Evolutionary conservation across 2,329 filamentous ascomycete genomes (phyloP).

Genomic region (Dothideomycetes sp.): DNA sequence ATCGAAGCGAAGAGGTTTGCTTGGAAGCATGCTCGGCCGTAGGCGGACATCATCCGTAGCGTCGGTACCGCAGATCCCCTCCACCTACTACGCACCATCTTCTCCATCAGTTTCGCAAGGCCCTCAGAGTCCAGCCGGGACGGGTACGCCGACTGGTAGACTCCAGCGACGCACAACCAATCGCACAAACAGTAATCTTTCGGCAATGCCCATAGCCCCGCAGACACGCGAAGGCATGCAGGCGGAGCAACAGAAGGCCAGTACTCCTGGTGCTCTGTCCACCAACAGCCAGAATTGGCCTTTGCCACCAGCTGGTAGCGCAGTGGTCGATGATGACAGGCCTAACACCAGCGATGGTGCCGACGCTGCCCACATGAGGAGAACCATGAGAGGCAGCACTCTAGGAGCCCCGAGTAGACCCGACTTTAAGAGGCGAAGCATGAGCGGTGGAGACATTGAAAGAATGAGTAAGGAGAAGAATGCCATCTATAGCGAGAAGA

Average conservation of each 20-base stretch:
- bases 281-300: slow-evolving; percentile 32
- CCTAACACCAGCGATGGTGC: slow-evolving; percentile 23
- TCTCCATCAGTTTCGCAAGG: slow-evolving; percentile 9
- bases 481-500: slow-evolving; percentile 21
- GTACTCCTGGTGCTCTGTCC: neutral
- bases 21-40: slow-evolving; percentile 24
- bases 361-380: slow-evolving; percentile 16
- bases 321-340: slow-evolving; percentile 12
- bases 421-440: slow-evolving; percentile 21
- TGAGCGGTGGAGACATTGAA: slow-evolving; percentile 10
- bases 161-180: slow-evolving; percentile 33
- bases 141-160: slow-evolving; percentile 24
- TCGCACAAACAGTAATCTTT: neutral
- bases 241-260: too few relatives aligned
- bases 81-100: slow-evolving; percentile 1
- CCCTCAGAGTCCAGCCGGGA: slow-evolving; percentile 14
- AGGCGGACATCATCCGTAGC: slow-evolving; percentile 16
- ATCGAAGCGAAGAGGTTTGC: slow-evolving; percentile 19
- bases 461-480: neutral
- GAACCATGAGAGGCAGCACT: slow-evolving; percentile 11
- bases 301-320: slow-evolving; percentile 25
- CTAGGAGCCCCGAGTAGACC: slow-evolving; percentile 4
- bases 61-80: slow-evolving; percentile 13
- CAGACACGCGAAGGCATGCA: slow-evolving; percentile 2
- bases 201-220: neutral